Evolutionary conservation across 75 land plant genomes (phyloP).

Genomic region (Selaginella moellendorffii): DNA sequence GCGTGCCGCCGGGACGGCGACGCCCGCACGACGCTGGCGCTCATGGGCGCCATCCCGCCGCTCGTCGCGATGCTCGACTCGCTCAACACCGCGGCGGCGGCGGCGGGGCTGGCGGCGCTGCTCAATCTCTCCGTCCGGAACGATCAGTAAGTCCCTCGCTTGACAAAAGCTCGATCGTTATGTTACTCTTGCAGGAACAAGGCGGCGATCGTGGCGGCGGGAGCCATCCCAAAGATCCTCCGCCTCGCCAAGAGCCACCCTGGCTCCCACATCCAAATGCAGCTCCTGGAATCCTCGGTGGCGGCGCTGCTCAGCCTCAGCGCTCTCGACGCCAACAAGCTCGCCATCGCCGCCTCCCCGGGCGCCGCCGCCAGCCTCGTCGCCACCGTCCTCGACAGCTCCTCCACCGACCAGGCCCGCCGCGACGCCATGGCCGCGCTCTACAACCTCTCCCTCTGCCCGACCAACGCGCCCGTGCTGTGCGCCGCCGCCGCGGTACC

Average conservation of each 20-base stretch:
- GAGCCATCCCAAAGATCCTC: slow-evolving; percentile 59
- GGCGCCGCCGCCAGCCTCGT: slow-evolving; percentile 48
- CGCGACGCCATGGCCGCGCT: slow-evolving; percentile 55
- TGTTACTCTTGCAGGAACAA: slow-evolving; percentile 47
- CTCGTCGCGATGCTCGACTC: slow-evolving; percentile 36
- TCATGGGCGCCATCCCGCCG: slow-evolving; percentile 72
- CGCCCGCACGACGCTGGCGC: slow-evolving; percentile 48
- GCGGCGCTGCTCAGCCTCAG: slow-evolving; percentile 56
- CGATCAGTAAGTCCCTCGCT: slow-evolving; percentile 33
- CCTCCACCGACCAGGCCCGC: slow-evolving; percentile 16
- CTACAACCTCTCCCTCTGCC: slow-evolving; percentile 61
- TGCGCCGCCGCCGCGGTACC: slow-evolving; percentile 37
- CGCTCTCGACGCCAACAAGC: slow-evolving; percentile 62
- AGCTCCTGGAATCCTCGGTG: slow-evolving; percentile 32
- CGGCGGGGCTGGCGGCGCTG: slow-evolving; percentile 40
- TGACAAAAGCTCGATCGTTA: not conserved
- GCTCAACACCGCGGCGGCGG: slow-evolving; percentile 14
- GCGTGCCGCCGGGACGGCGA: slow-evolving; percentile 39
- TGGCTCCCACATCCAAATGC: slow-evolving; percentile 13
- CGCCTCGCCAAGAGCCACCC: slow-evolving; percentile 17
- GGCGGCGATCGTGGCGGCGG: slow-evolving; percentile 63
- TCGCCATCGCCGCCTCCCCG: slow-evolving; percentile 36
- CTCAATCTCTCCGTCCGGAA: slow-evolving; percentile 61
- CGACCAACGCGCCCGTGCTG: slow-evolving; percentile 25
- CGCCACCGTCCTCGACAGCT: slow-evolving; percentile 10